Conservation (phyloP, 345 rosid species). For the Reutealis trisperma region DNA sequence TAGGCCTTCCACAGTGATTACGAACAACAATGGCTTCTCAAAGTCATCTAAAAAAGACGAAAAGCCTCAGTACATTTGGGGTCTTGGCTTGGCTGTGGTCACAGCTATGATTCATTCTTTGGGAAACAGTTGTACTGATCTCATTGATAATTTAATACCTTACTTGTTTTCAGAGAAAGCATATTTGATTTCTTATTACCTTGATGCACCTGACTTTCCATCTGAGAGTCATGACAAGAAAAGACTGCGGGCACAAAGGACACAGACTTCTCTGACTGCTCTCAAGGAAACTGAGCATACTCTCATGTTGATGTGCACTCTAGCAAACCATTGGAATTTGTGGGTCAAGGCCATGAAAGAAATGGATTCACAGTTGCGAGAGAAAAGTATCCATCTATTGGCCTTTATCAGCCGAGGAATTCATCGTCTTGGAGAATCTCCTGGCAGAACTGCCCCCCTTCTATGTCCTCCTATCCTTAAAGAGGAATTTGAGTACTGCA, state of each 20-base stretch:
- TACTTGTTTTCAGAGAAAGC: slow-evolving; percentile 76
- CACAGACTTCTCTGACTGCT: slow-evolving; percentile 60
- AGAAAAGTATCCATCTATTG: slow-evolving; percentile 77
- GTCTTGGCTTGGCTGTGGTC: slow-evolving; percentile 78
- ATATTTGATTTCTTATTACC: slow-evolving; percentile 61
- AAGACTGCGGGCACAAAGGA: slow-evolving; percentile 59
- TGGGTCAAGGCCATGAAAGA: slow-evolving; percentile 79
- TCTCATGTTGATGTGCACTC: slow-evolving; percentile 70
- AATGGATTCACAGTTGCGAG: slow-evolving; percentile 70
- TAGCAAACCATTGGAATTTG: slow-evolving; percentile 65
- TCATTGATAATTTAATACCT: slow-evolving; percentile 62
- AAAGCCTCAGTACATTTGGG: slow-evolving; percentile 66
- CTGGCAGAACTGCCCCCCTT: slow-evolving; percentile 46
- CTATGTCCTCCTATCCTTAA: slow-evolving; percentile 61
- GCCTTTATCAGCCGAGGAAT: slow-evolving; percentile 83
- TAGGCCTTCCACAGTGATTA: slow-evolving; percentile 37
- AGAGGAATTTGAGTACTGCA: slow-evolving; percentile 67
- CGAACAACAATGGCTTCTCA: slow-evolving; percentile 35
- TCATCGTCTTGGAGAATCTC: slow-evolving; percentile 60
- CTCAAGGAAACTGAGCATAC: slow-evolving; percentile 88
- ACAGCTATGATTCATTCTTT: slow-evolving; percentile 74
- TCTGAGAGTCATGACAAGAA: slow-evolving; percentile 64
- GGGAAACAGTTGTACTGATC: slow-evolving; percentile 51
- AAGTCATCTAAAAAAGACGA: slow-evolving; percentile 47
- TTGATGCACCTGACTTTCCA: slow-evolving; percentile 69